These are phyloP conservation scores for Flammula alnicola DNA, from an alignment of 1,284 basidiomycete species.

Conservation along the genomic window DNA sequence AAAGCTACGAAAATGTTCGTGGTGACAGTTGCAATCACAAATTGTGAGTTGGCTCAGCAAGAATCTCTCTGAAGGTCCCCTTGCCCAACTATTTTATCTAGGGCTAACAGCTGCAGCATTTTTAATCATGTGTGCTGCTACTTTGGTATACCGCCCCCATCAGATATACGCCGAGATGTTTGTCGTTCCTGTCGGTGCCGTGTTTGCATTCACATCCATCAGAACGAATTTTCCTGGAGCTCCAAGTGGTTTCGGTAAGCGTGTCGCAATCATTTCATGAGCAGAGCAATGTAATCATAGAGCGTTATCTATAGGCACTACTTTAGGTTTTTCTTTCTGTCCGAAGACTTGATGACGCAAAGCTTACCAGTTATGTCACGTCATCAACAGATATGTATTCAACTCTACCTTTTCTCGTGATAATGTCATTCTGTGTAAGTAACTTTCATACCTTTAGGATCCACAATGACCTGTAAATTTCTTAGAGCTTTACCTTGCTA, in stretches of 20 bases:
- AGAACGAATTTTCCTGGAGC: constrained; percentile 28
- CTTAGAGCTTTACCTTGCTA: background rate
- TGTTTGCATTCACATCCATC: too few species aligned
- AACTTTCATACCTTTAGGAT: background rate
- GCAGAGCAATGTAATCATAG: background rate
- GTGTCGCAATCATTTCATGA: background rate
- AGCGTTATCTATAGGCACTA: background rate
- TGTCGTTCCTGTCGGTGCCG: constrained; percentile 26
- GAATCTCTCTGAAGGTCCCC: background rate
- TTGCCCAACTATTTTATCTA: background rate
- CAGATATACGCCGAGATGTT: constrained; percentile 27
- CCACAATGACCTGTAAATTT: background rate
- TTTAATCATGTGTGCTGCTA: constrained; percentile 22
- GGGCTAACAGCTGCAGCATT: constrained; percentile 25
- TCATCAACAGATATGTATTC: background rate
- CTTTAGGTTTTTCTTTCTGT: background rate
- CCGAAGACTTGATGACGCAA: background rate
- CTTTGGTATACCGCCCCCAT: constrained; percentile 17
- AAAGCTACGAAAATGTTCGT: constrained; percentile 11
- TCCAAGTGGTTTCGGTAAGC: constrained; percentile 26
- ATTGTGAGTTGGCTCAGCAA: constrained; percentile 13
- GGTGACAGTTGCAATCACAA: constrained; percentile 19
- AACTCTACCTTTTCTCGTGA: background rate
- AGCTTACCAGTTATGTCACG: too few species aligned
- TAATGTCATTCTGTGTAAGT: background rate